Base-by-base conservation (phyloP, 306 rosid genomes). In the Cicer chorassanicum region DNA sequence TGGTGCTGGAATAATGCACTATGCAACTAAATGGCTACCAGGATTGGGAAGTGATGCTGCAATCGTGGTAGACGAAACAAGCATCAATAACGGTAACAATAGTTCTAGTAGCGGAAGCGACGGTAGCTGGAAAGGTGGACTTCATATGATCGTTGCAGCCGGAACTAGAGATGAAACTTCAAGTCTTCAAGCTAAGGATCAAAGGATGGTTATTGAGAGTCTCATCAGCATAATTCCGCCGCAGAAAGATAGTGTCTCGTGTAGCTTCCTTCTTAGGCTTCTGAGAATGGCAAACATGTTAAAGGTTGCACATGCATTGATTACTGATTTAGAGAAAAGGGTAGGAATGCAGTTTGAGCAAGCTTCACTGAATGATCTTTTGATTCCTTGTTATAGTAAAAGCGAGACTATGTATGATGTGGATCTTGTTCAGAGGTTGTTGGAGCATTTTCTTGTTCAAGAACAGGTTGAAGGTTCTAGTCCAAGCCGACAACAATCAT, bases 301-400 rank as follows among this genome's bases (percentile, higher is more conserved):
- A 44, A 90, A 88, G 78, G 99, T 90, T 14, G 90, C 99, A 2
- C 97, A 86, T 14, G 99, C 99, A 21, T 74, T 95, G 75, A 88
- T 90, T 21, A 90, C 93, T 38, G 99, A 94, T 55, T 77, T 95
- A 66, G 99, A 95, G 86, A 92, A 95, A 72, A 82, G 99, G 67
- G 98, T 92, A 39, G 99, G 98, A 65, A 95, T 92, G 99, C 99
- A 95, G 65, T 90, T 95, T 71, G 99, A 95, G 67, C 99, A 95
- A 84, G 99, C 98, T 45, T 80, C 92, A 54, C 68, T 95, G 67
- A 82, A 82, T 4, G 99, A 95, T 80, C 98, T 95, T 48, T 61
- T 95, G 12, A 86, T 95, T 42, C 98, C 93, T 55, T 84, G 90
- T 43, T 91, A 81, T 75, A 74, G 64, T 45, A 90, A 89, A 68